Base-by-base conservation (phyloP, 345 rosid species). In the Sonneratia alba region DNA sequence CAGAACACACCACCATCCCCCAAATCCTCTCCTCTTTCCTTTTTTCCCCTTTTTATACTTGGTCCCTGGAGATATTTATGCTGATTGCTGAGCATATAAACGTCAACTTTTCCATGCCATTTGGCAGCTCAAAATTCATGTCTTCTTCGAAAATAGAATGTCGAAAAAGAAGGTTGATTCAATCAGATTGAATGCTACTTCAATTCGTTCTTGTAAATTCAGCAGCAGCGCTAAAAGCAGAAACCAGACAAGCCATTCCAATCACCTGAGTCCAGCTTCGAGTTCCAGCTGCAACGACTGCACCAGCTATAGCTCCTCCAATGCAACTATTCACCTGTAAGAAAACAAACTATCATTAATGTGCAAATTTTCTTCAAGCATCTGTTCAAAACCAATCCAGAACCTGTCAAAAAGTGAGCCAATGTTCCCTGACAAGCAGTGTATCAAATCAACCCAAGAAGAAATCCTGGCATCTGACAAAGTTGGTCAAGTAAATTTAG, bases 241-340 rank as follows among this genome's bases (percentile, higher is more conserved):
- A 85, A 14, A 87, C 86, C 61, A 91, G 78, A 19, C 88, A 84
- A 75, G 96, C 90, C 36, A 77, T 83, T 71, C 79, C 80, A 55
- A 86, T 72, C 37, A 93, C 84, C 62, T 85, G 87, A 0, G 77
- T 79, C 91, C 83, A 85, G 72, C 81, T 86, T 78, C 91, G 80
- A 49, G 96, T 82, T 71, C 83, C 79, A 32, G 88, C 84, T 70
- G 92, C 88, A 72, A 85, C 83, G 47, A 88, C 87, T 72, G 94
- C 97, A 36, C 92, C 97, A 42, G 96, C 91, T 62, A 84, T 85
- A 73, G 87, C 94, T 38, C 96, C 97, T 36, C 87, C 98, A 36
- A 88, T 77, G 64, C 89, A 78, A 74, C 94, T 82, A 81, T 91
- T 93, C 67, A 85, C 80, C 97, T 89, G 84, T 55, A 62, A 62